Conservation (phyloP, 163 green algal species). For the Smithsoniella earleae region DNA sequence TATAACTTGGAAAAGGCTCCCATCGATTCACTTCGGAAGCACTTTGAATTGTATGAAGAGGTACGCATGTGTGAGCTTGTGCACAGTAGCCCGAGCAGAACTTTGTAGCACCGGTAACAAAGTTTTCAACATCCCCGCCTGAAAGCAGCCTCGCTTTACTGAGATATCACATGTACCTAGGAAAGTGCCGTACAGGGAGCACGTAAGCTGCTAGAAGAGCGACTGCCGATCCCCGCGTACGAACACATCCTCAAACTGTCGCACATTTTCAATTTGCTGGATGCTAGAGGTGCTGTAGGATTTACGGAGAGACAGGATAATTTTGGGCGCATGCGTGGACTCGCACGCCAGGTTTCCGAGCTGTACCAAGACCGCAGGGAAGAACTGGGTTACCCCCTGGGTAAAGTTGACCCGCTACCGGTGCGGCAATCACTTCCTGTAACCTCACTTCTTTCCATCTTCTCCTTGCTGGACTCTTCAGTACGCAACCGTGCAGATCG, state of each 20-base stretch:
- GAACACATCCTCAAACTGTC: constrained; percentile 85
- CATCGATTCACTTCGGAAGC: constrained; percentile 47
- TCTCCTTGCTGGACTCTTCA: too few species aligned
- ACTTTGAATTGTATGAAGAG: constrained; percentile 75
- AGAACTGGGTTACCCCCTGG: constrained; percentile 83
- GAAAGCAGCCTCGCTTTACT: too few species aligned
- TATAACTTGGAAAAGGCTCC: constrained; percentile 94
- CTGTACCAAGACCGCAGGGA: constrained; percentile 54
- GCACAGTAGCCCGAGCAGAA: too few species aligned
- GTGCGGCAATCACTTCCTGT: too few species aligned
- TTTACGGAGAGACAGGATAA: constrained; percentile 87
- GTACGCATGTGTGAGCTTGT: too few species aligned
- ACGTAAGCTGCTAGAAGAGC: constrained; percentile 65
- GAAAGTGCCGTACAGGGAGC: constrained; percentile 47
- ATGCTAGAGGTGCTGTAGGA: constrained; percentile 86
- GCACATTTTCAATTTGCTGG: constrained; percentile 96
- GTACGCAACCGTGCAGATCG: too few species aligned
- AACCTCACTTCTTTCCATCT: too few species aligned
- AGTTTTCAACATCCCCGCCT: too few species aligned
- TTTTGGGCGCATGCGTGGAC: constrained; percentile 83
- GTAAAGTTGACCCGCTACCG: constrained; percentile 40
- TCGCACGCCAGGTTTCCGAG: constrained; percentile 61
- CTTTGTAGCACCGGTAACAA: too few species aligned
- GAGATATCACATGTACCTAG: too few species aligned
- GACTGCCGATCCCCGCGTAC: constrained; percentile 89